Evolutionary conservation across 768 basidiomycete species (phyloP).

Genomic region (Boletus subcaerulescens): DNA sequence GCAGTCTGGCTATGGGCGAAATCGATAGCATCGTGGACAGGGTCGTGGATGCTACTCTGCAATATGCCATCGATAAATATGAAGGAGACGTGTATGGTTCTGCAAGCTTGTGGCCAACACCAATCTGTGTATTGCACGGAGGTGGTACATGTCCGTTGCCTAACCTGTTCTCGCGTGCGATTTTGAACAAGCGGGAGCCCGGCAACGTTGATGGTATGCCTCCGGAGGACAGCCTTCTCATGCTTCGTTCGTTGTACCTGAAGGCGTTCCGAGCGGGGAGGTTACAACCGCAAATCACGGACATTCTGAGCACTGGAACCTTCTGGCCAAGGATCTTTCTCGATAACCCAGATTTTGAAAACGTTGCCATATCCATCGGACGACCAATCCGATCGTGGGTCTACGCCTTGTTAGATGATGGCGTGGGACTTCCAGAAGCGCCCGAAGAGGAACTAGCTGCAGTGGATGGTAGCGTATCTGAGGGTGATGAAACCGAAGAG

Average conservation of each 20-base stretch:
- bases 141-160: slow-evolving; percentile 54
- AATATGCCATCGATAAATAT: slow-evolving; percentile 70
- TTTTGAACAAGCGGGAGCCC: slow-evolving; percentile 15
- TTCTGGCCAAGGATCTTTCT: slow-evolving; percentile 74
- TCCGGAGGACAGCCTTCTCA: slow-evolving; percentile 14
- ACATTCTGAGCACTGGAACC: slow-evolving; percentile 58
- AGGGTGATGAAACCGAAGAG: slow-evolving; percentile 38
- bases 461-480: slow-evolving; percentile 21
- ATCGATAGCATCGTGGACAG: slow-evolving; percentile 61
- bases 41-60: slow-evolving; percentile 70
- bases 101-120: slow-evolving; percentile 50
- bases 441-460: slow-evolving; percentile 12
- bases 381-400: slow-evolving; percentile 61
- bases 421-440: slow-evolving; percentile 53
- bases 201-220: slow-evolving; percentile 11
- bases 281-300: slow-evolving; percentile 55
- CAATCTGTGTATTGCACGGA: slow-evolving; percentile 61
- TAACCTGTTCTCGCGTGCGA: slow-evolving; percentile 48
- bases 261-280: slow-evolving; percentile 60
- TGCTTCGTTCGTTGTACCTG: slow-evolving; percentile 52
- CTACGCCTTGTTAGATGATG: slow-evolving; percentile 66
- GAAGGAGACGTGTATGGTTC: slow-evolving; percentile 39
- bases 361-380: slow-evolving; percentile 59
- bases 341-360: slow-evolving; percentile 74
- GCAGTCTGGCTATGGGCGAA: slow-evolving; percentile 56